These are phyloP conservation scores for Trichoderma afroharzianum DNA, from an alignment of 2,329 filamentous ascomycete species.

Conservation along the genomic window DNA sequence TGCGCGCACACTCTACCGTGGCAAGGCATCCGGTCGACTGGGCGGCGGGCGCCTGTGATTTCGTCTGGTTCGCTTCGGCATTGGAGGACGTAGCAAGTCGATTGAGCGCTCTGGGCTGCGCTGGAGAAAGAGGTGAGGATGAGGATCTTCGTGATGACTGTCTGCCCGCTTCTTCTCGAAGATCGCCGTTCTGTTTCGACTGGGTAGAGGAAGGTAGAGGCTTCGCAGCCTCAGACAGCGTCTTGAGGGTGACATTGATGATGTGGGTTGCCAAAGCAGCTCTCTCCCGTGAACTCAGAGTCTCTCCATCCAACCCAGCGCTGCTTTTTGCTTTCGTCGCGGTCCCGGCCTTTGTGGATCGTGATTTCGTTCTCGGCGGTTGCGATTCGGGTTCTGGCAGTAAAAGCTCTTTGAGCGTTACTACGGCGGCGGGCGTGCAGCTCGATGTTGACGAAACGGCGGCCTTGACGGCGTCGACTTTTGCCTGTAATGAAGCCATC, in stretches of 20 bases:
- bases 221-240: slow-evolving; percentile 64
- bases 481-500: slow-evolving; percentile 44
- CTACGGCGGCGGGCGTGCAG: slow-evolving; percentile 50
- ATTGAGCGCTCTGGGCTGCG: slow-evolving; percentile 60
- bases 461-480: slow-evolving; percentile 50
- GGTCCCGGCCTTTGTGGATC: slow-evolving; percentile 27
- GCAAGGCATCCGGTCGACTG: slow-evolving; percentile 48
- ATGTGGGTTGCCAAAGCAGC: slow-evolving; percentile 68
- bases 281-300: slow-evolving; percentile 47
- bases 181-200: slow-evolving; percentile 33
- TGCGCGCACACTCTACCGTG: slow-evolving; percentile 64
- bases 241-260: slow-evolving; percentile 67
- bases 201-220: slow-evolving; percentile 32
- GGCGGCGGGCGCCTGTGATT: slow-evolving; percentile 24
- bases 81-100: slow-evolving; percentile 50
- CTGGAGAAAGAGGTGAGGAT: slow-evolving; percentile 57
- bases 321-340: slow-evolving; percentile 26
- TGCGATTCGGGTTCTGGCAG: slow-evolving; percentile 31
- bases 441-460: slow-evolving; percentile 51
- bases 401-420: slow-evolving; percentile 46
- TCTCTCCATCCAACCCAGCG: slow-evolving; percentile 24
- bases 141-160: slow-evolving; percentile 50
- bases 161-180: slow-evolving; percentile 35
- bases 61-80: slow-evolving; percentile 33
- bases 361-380: slow-evolving; percentile 26